Conservation (phyloP, 352 stramenopile species). For the Phytophthora colocasiae region DNA sequence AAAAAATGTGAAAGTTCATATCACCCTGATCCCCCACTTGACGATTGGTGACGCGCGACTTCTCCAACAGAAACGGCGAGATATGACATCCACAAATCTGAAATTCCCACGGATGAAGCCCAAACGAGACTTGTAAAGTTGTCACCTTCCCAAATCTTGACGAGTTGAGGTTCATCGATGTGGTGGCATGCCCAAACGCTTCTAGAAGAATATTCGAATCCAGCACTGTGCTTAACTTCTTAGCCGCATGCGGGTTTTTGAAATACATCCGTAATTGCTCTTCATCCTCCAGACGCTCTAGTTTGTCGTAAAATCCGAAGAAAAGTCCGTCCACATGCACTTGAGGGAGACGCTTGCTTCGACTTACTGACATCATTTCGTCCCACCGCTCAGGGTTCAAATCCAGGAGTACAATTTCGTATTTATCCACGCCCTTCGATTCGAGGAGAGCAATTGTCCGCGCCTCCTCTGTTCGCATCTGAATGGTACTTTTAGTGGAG, state of each 20-base stretch:
- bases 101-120: slow-evolving; percentile 54
- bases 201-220: slow-evolving; percentile 83
- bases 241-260: slow-evolving; percentile 67
- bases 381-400: slow-evolving; percentile 65
- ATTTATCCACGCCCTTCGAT: slow-evolving; percentile 67
- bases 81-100: slow-evolving; percentile 67
- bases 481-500: slow-evolving; percentile 84
- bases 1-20: slow-evolving; percentile 82
- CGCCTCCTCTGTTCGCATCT: slow-evolving; percentile 83
- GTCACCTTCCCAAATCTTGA: slow-evolving; percentile 78
- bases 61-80: slow-evolving; percentile 72
- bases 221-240: slow-evolving; percentile 65
- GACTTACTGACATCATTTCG: slow-evolving; percentile 74
- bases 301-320: slow-evolving; percentile 84
- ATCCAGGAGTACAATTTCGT: slow-evolving; percentile 79
- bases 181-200: slow-evolving; percentile 74
- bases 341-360: slow-evolving; percentile 76
- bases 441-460: slow-evolving; percentile 79
- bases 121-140: slow-evolving; percentile 58
- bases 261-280: slow-evolving; percentile 85
- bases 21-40: slow-evolving; percentile 15
- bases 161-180: slow-evolving; percentile 74
- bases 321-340: slow-evolving; percentile 76
- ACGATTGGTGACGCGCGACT: slow-evolving; percentile 54
- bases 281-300: slow-evolving; percentile 80